phyloP scores from a whole-genome alignment of 1,284 basidiomycete genomes.

The Ceratobasidium sp. region DNA sequence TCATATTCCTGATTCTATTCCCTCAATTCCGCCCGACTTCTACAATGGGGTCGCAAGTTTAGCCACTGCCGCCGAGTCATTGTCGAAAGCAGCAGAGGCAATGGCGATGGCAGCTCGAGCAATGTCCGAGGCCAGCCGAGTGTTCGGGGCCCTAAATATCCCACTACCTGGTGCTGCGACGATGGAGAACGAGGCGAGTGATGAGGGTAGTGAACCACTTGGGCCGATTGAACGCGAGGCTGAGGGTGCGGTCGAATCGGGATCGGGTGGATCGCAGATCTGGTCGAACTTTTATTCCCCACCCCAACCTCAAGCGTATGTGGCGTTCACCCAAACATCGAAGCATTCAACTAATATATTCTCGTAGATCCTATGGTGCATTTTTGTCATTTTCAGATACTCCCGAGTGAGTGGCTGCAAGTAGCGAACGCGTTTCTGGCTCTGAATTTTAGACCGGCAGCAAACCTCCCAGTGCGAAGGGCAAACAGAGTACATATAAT shows the following conservation, averaged over 20 bases:
- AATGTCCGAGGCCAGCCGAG: constrained; percentile 11
- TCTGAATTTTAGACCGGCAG: too few relatives aligned
- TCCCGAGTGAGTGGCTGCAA: too few relatives aligned
- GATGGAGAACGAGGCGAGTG: background rate
- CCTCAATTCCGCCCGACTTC: background rate
- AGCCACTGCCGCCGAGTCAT: constrained; percentile 18
- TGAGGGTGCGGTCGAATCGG: background rate
- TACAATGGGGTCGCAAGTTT: background rate
- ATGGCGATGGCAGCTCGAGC: constrained; percentile 14
- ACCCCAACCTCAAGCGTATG: background rate
- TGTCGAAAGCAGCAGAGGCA: constrained; percentile 16
- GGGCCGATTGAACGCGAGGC: background rate
- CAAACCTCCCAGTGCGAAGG: too few relatives aligned
- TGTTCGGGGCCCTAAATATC: background rate
- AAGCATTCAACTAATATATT: background rate
- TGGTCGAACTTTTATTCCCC: background rate
- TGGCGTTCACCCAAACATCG: too few relatives aligned
- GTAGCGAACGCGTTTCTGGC: too few relatives aligned
- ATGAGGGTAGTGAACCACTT: background rate
- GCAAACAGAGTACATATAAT: too few relatives aligned
- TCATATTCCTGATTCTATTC: background rate
- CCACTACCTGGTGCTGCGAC: background rate
- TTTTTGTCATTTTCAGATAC: too few relatives aligned
- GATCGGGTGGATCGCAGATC: background rate
- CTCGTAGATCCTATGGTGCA: background rate